Evolutionary conservation across 306 rosid species (phyloP), one percentile per base, ranked within the genome.

Genomic region (Sechiopsis laciniata): DNA sequence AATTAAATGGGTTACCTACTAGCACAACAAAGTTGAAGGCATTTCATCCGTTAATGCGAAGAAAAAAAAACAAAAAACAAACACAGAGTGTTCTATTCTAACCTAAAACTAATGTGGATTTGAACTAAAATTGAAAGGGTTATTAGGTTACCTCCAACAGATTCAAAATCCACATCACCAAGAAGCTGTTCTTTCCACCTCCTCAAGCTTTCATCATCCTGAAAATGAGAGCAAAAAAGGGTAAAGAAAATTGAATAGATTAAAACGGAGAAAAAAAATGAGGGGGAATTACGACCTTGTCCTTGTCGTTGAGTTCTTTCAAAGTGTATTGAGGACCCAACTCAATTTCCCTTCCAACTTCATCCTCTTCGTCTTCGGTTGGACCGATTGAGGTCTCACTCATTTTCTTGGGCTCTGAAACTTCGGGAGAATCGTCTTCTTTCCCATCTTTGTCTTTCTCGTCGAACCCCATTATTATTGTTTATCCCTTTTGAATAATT

Each of bases 131-230:
- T 8, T 8, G 46, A 40, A 40, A 40, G 19, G 59, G 37, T 32
- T 32, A 32, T 32, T 32, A 32, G 37, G 55, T 75, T 82, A 92
- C 97, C 97, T 78, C 92, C 91, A 69, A 89, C 95, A 73, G 94
- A 76, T 82, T 82, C 83, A 32, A 93, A 82, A 74, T 93, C 98
- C 32, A 93, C 94, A 78, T 83, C 82, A 80, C 98, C 97, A 79
- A 93, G 93, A 83, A 93, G 98, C 85, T 93, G 98, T 72, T 93
- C 97, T 83, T 90, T 93, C 98, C 98, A 93, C 83, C 89, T 86
- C 86, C 89, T 84, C 63, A 93, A 83, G 83, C 98, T 93, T 84
- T 90, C 96, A 79, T 93, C 98, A 81, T 93, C 97, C 97, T 90
- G 73, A 26, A 24, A 46, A 37, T 10, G 64, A 66, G 4, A 40